Base-by-base conservation (phyloP, 192 early-diverging fungal species). In the Jimgerdemannia lactiflua region DNA sequence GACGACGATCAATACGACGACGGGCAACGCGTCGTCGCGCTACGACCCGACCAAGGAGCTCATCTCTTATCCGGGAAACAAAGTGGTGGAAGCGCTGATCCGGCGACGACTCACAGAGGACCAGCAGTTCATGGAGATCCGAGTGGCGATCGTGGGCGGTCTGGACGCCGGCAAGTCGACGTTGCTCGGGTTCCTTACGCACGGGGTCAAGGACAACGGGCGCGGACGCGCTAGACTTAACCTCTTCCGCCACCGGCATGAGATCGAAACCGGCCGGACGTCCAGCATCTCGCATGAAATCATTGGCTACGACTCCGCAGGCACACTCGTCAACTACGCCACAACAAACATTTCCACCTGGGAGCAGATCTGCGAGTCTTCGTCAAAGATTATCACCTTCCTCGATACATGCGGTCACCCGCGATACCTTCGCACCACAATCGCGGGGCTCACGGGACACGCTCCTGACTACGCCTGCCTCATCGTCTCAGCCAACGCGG, bases 201-300 rank as follows among this genome's bases (percentile, higher is more conserved):
- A 98, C 81, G 90, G 90, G 20, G 92, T 95, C 42, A 81, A 85
- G 2, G 97, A 98, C 74, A 96, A 96, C 73, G 95, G 95, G 17
- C 83, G 89, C 41, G 97, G 97, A 54, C 92, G 92, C 74, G 89
- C 95, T 4, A 78, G 95, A 3, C 84, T 96, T 18, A 95, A 92
- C 81, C 80, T 96, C 43, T 87, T 97, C 68, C 90, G 95, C 20
- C 97, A 98, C 84, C 91, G 89, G 39, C 96, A 98, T 77, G 96
- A 98, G 76, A 86, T 98, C 39, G 95, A 94, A 82, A 86, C 91
- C 17, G 96, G 96, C n/a, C 81, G 94, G 14, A 98, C 95, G n/a
- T 94, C 93, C 20, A 95, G 94, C 20, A 93, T 98, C 39, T 87
- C 94, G 1, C 89, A 92, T 69, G 95, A 95, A 71, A 92, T 95